Percentiles rank a stretch among this genome's conserved stretches.
These are phyloP conservation scores for Leucosporidium yakuticum DNA, from an alignment of 768 basidiomycete species.

Conservation along the genomic window DNA sequence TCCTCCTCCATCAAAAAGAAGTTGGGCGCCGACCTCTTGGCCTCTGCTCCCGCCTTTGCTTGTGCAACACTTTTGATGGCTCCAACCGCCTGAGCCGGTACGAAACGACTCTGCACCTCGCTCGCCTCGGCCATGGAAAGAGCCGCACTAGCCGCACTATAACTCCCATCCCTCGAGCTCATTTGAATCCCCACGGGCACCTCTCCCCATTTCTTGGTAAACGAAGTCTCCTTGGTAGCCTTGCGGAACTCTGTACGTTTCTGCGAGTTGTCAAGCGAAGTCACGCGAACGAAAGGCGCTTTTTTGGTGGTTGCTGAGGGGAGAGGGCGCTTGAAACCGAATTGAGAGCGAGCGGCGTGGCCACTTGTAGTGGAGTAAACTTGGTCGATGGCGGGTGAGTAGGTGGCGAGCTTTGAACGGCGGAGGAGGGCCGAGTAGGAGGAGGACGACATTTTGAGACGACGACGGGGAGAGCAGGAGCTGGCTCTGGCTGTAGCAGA, in stretches of 20 bases:
- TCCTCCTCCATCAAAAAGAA: slow-evolving; percentile 23
- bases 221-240: slow-evolving; percentile 22
- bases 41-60: background rate
- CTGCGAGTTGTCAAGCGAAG: slow-evolving; percentile 24
- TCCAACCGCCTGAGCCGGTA: background rate
- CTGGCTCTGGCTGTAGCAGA: too few relatives aligned
- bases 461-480: background rate
- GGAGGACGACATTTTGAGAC: slow-evolving; percentile 50
- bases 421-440: slow-evolving; percentile 71
- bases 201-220: slow-evolving; percentile 26
- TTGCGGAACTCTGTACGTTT: slow-evolving; percentile 30
- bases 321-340: slow-evolving; percentile 78
- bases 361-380: slow-evolving; percentile 67
- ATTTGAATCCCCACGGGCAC: slow-evolving; percentile 15
- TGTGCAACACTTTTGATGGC: slow-evolving; percentile 5
- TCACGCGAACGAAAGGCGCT: slow-evolving; percentile 30
- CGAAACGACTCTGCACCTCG: slow-evolving; percentile 19
- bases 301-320: slow-evolving; percentile 49
- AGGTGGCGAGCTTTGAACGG: slow-evolving; percentile 73
- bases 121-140: background rate
- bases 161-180: slow-evolving; percentile 10
- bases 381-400: slow-evolving; percentile 68
- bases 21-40: slow-evolving; percentile 14
- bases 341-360: slow-evolving; percentile 69
- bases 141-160: background rate